A percentile compares a stretch with the other conserved stretches of the same genome.
These are phyloP conservation scores for Fusarium napiforme DNA, from an alignment of 2,329 filamentous ascomycete genomes.

Conservation along the genomic window DNA sequence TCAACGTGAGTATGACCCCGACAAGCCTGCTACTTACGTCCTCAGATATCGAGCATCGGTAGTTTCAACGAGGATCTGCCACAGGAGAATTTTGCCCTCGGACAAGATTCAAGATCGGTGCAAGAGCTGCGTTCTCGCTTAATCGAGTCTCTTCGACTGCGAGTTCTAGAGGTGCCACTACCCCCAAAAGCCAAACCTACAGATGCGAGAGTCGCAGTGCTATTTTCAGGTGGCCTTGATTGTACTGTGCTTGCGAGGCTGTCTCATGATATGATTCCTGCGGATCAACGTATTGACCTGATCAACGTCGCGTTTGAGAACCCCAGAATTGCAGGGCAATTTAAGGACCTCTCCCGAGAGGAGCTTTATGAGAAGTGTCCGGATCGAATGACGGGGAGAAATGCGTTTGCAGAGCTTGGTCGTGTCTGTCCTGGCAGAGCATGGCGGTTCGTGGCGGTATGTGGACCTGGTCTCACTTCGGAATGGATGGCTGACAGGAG, in stretches of 20 bases:
- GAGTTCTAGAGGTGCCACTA: slow-evolving; percentile 73
- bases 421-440: slow-evolving; percentile 72
- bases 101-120: slow-evolving; percentile 60
- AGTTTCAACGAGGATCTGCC: slow-evolving; percentile 62
- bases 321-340: slow-evolving; percentile 73
- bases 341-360: slow-evolving; percentile 49
- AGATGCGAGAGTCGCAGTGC: slow-evolving; percentile 73
- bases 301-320: slow-evolving; percentile 98
- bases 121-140: slow-evolving; percentile 64
- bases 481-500: not conserved
- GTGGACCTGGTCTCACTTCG: slow-evolving; percentile 33
- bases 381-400: slow-evolving; percentile 86
- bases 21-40: slow-evolving; percentile 56
- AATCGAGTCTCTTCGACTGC: slow-evolving; percentile 68
- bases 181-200: slow-evolving; percentile 55
- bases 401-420: slow-evolving; percentile 80
- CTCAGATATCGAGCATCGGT: slow-evolving; percentile 65
- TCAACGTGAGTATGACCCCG: slow-evolving; percentile 8
- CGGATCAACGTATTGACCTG: slow-evolving; percentile 79
- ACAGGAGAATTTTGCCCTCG: slow-evolving; percentile 40
- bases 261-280: slow-evolving; percentile 78
- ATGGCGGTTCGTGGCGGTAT: slow-evolving; percentile 85
- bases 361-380: slow-evolving; percentile 83
- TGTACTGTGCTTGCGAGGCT: slow-evolving; percentile 89
- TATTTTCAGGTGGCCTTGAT: slow-evolving; percentile 95